Percentiles rank a stretch among this genome's conserved stretches.
These are phyloP conservation scores for Ophiostoma piceae DNA, from an alignment of 2,329 filamentous ascomycete species.

Conservation along the genomic window DNA sequence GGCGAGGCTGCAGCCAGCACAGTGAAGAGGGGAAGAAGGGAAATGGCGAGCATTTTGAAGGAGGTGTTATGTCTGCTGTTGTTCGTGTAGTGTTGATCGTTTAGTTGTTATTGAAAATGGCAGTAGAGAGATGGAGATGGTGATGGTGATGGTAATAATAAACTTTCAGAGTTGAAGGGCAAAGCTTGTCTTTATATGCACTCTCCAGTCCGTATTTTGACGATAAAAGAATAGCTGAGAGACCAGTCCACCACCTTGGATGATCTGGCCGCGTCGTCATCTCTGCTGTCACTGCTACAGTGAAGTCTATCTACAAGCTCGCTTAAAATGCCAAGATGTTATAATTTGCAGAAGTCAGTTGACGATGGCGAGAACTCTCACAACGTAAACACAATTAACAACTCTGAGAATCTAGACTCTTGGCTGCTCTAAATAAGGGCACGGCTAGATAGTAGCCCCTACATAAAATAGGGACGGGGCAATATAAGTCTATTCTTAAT, in stretches of 20 bases:
- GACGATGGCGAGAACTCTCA: neutral
- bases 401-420: neutral
- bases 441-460: neutral
- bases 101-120: neutral
- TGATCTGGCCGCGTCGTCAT: neutral
- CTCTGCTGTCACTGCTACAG: neutral
- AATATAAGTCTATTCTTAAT: neutral
- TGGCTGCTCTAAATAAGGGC: neutral
- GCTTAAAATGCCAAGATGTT: neutral
- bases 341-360: neutral
- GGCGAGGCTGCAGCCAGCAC: neutral
- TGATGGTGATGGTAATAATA: neutral
- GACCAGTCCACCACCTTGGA: neutral
- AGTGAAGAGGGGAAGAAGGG: neutral
- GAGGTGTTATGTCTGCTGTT: neutral
- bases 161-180: neutral
- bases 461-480: neutral
- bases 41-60: neutral
- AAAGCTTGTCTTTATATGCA: neutral
- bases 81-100: neutral
- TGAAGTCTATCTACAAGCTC: neutral
- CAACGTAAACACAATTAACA: neutral
- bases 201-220: neutral
- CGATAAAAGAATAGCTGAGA: neutral
- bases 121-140: neutral